These are phyloP conservation scores for Leccinum aurantiacum DNA, from an alignment of 768 basidiomycete species.

Conservation along the genomic window DNA sequence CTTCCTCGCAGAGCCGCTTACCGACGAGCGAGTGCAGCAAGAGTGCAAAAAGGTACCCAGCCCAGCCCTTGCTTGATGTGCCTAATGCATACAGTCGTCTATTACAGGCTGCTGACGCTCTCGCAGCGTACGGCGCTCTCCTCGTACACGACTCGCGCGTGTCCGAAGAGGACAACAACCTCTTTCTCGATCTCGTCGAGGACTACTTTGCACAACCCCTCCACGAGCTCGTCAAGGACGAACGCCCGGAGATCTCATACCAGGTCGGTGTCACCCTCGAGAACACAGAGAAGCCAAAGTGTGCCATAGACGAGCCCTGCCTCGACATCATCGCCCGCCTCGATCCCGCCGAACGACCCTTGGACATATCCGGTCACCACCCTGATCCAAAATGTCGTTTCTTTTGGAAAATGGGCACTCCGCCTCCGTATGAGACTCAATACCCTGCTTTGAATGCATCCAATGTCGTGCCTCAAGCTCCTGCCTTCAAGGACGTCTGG, in stretches of 20 bases:
- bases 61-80: not conserved
- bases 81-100: not conserved
- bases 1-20: slow-evolving; percentile 49
- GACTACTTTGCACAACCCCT: slow-evolving; percentile 86
- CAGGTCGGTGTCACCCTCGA: slow-evolving; percentile 96
- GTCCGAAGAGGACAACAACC: slow-evolving; percentile 73
- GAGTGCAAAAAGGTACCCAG: slow-evolving; percentile 64
- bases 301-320: slow-evolving; percentile 82
- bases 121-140: slow-evolving; percentile 84
- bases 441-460: slow-evolving; percentile 77
- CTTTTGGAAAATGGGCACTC: slow-evolving; percentile 82
- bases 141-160: slow-evolving; percentile 85
- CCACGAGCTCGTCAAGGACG: slow-evolving; percentile 65
- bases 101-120: slow-evolving; percentile 70
- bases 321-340: slow-evolving; percentile 74
- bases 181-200: slow-evolving; percentile 87
- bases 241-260: slow-evolving; percentile 83
- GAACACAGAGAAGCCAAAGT: slow-evolving; percentile 91
- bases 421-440: slow-evolving; percentile 72
- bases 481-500: slow-evolving; percentile 63
- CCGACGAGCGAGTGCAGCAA: slow-evolving; percentile 47
- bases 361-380: slow-evolving; percentile 76
- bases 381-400: slow-evolving; percentile 96
- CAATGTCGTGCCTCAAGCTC: slow-evolving; percentile 76
- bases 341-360: slow-evolving; percentile 75